Base-by-base conservation (phyloP, 1,139 yeast species). In the Candida glucosophila region DNA sequence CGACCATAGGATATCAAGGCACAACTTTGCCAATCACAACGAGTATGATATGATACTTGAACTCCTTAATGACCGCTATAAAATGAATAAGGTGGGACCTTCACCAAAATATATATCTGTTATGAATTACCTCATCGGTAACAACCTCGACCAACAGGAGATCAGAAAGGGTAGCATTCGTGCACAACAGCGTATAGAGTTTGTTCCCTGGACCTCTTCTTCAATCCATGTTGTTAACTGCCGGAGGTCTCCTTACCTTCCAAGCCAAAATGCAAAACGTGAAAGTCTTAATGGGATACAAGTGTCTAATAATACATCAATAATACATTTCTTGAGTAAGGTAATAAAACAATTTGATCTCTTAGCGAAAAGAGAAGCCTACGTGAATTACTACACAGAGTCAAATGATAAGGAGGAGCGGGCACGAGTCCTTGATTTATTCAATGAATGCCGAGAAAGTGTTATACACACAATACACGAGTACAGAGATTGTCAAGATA, bases 1-100 rank as follows among this genome's bases (percentile, higher is more conserved):
- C 15, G 29, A 26, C 15, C 25, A 22, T 17, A 20, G 17, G 8
- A 13, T 22, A 15, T 72, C 77, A 6, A 69, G 67, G 39, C 72
- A 72, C 20, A 72, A 77, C 11, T 28, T 28, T 18, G 39, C 47
- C 13, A 71, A 88, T 37, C 67, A 79, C 37, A 80, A 85, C 30
- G 93, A 88, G 17, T 77, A 83, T 37, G 98, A 90, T 45, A 80
- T 88, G 24, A 64, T 90, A 41, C 55, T 93, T 26, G 92, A 93
- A 33, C 57, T 92, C 19, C 58, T 86, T 23, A 90, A 82, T 47
- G 88, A 81, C 32, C 76, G 79, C 39, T 70, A 79, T 43, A 73
- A 85, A 31, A 76, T 90, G 79, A 79, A 86, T 28, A 61, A 74
- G 19, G 55, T 73, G 22, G 56, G 58, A 37, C 57, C 55, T 34